Conservation (phyloP, 2,329 filamentous ascomycete genomes). For the Rosellinia necatrix region DNA sequence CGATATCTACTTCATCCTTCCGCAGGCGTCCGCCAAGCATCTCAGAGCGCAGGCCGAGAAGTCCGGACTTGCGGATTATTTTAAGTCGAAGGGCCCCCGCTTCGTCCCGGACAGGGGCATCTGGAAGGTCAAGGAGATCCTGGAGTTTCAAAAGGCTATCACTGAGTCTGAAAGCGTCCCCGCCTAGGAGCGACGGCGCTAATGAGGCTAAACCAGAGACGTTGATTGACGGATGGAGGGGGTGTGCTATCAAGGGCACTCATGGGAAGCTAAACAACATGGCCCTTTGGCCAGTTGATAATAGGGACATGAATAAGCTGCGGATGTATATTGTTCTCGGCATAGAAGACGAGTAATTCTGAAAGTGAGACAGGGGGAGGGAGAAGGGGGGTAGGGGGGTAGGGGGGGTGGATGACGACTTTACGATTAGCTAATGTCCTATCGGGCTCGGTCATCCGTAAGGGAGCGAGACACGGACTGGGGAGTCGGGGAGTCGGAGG, state of each 20-base stretch:
- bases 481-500: no score
- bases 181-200: not conserved
- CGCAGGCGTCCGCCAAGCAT: not conserved
- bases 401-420: no score
- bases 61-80: slow-evolving; percentile 13
- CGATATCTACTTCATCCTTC: not conserved
- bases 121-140: slow-evolving; percentile 19
- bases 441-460: no score
- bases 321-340: not conserved
- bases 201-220: not conserved
- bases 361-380: not conserved
- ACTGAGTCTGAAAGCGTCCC: not conserved
- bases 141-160: slow-evolving; percentile 8
- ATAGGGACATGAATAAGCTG: not conserved
- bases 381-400: no score
- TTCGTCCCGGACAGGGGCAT: not conserved
- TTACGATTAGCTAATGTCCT: no score
- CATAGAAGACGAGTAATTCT: not conserved
- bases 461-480: no score
- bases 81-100: not conserved
- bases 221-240: not conserved
- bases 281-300: not conserved
- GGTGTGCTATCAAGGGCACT: not conserved
- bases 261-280: not conserved
- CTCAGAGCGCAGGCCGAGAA: slow-evolving; percentile 7